Percentiles rank a stretch among this genome's conserved stretches.
phyloP scores from a whole-genome alignment of 2,329 filamentous ascomycete species.

The Diaporthe vexans region DNA sequence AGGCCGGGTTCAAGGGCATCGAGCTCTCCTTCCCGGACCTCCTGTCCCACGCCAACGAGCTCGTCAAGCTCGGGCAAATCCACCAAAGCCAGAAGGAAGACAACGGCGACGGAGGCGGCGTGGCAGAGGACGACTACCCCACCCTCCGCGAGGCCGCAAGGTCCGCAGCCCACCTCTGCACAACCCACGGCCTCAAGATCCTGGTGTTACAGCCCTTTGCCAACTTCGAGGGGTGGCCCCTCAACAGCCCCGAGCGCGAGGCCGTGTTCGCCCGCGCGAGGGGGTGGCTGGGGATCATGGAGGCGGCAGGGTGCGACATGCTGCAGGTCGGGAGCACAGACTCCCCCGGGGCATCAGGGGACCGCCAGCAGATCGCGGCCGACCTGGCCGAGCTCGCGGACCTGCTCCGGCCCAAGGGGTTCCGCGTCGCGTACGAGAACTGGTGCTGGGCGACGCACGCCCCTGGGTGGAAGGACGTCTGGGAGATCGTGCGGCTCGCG shows the following conservation, averaged over 20 bases:
- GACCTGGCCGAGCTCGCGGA: slow-evolving; percentile 77
- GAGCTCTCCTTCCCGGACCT: slow-evolving; percentile 84
- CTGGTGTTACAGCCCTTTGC: slow-evolving; percentile 83
- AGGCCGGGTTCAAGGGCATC: slow-evolving; percentile 76
- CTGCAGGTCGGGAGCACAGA: slow-evolving; percentile 79
- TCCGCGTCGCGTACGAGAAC: slow-evolving; percentile 82
- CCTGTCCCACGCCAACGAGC: slow-evolving; percentile 68
- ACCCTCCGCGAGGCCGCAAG: slow-evolving; percentile 67
- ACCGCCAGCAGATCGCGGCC: slow-evolving; percentile 64
- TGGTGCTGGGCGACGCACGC: slow-evolving; percentile 85
- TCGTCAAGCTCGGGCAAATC: slow-evolving; percentile 52
- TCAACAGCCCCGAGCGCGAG: slow-evolving; percentile 67
- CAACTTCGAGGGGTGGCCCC: slow-evolving; percentile 82
- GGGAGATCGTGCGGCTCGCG: slow-evolving; percentile 75
- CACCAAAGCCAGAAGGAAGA: not conserved
- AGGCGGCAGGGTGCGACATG: slow-evolving; percentile 77
- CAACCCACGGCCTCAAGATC: slow-evolving; percentile 68
- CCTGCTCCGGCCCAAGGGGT: slow-evolving; percentile 67
- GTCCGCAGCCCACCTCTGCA: slow-evolving; percentile 68
- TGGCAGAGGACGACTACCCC: slow-evolving; percentile 71
- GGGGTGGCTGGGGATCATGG: slow-evolving; percentile 81
- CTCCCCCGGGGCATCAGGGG: slow-evolving; percentile 56
- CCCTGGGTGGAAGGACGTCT: slow-evolving; percentile 77
- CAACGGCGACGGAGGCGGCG: slow-evolving; percentile 52
- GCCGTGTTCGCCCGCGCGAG: slow-evolving; percentile 73